These are phyloP conservation scores for Calycina herbarum DNA, from an alignment of 2,329 filamentous ascomycete genomes.

Conservation along the genomic window DNA sequence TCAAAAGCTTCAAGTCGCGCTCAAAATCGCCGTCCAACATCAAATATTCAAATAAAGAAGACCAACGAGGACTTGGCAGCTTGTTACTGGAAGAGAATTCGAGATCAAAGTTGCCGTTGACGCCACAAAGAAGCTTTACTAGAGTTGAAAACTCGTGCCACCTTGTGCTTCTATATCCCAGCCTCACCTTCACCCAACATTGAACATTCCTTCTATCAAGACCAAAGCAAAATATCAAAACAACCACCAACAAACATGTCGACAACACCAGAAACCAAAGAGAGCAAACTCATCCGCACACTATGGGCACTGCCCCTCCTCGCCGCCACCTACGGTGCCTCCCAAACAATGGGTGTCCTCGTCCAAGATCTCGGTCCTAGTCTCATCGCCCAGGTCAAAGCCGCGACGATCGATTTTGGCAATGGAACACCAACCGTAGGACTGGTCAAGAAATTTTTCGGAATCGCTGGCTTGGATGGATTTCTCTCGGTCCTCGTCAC, in stretches of 20 bases:
- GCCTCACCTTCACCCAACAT: background rate
- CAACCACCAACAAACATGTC: conserved; percentile 5
- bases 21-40: background rate
- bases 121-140: background rate
- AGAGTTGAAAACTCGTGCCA: background rate
- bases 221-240: background rate
- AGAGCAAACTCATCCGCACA: conserved; percentile 28
- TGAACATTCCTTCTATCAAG: background rate
- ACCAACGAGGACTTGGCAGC: background rate
- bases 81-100: background rate
- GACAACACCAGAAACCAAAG: conserved; percentile 29
- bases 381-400: conserved; percentile 2
- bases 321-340: conserved; percentile 18
- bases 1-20: background rate
- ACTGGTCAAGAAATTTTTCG: conserved; percentile 23
- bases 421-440: conserved; percentile 12
- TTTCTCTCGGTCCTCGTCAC: conserved; percentile 24
- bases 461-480: conserved; percentile 22
- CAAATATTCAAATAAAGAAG: background rate
- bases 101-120: background rate
- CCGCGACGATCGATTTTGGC: background rate
- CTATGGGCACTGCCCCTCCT: conserved; percentile 31
- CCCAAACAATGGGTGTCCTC: conserved; percentile 19
- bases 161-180: background rate
- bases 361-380: conserved; percentile 1